Percentiles rank a stretch among this genome's conserved stretches.
Conservation (phyloP, 2,329 filamentous ascomycete genomes). For the Rugonectria rugulosa region DNA sequence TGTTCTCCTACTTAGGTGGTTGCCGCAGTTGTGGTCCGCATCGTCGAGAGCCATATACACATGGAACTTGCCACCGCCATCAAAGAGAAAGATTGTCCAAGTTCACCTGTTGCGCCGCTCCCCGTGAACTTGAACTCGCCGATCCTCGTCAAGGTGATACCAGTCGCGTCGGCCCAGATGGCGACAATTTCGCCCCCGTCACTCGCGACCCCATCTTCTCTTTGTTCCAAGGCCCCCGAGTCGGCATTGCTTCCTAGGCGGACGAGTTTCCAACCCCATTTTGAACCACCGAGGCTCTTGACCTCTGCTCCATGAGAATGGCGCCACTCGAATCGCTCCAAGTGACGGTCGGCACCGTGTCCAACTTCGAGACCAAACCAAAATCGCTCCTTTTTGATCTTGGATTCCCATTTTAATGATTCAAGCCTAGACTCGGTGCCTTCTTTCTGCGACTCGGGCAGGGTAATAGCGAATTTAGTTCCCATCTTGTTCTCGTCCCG, state of each 20-base stretch:
- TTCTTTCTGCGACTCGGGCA: not conserved
- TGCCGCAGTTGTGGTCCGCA: not conserved
- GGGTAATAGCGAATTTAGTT: not conserved
- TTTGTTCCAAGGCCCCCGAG: not conserved
- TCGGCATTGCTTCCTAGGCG: not conserved
- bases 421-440: not conserved
- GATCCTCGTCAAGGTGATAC: not conserved
- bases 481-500: not conserved
- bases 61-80: conserved; percentile 24
- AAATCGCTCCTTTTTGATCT: not conserved
- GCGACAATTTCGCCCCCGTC: conserved; percentile 24
- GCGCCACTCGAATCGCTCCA: conserved; percentile 26
- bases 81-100: conserved; percentile 27
- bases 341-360: not conserved
- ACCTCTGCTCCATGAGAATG: conserved; percentile 3
- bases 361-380: conserved; percentile 17
- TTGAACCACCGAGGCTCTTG: not conserved
- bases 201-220: not conserved
- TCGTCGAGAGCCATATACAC: conserved; percentile 3
- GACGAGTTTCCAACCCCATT: conserved; percentile 27
- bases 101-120: conserved; percentile 9
- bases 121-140: conserved; percentile 21
- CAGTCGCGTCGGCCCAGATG: conserved; percentile 12
- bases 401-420: not conserved
- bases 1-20: not conserved